Evolutionary conservation across 805 yeast species (phyloP).

Genomic region (Kodamaea fukazawae): DNA sequence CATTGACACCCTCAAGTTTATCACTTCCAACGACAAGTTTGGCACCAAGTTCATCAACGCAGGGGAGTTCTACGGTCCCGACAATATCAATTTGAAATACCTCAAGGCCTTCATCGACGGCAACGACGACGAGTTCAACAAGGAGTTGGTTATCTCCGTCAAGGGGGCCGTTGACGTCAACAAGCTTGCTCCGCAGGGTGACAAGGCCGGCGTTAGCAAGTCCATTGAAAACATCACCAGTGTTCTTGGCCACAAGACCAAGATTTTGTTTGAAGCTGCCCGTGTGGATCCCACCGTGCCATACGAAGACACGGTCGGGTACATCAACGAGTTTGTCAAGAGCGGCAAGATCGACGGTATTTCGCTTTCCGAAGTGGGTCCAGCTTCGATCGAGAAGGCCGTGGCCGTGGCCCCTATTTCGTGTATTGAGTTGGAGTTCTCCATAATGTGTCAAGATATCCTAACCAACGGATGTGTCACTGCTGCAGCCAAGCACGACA

Average conservation of each 20-base stretch:
- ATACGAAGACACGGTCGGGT: conserved; percentile 55
- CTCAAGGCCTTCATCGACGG: conserved; percentile 54
- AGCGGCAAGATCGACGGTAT: conserved; percentile 66
- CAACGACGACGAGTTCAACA: conserved; percentile 53
- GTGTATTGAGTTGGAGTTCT: conserved; percentile 76
- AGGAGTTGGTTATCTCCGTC: conserved; percentile 55
- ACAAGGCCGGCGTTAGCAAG: conserved; percentile 42
- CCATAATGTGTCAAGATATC: conserved; percentile 65
- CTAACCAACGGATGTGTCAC: conserved; percentile 61
- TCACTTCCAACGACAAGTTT: conserved; percentile 39
- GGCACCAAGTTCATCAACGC: conserved; percentile 60
- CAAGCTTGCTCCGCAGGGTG: conserved; percentile 47
- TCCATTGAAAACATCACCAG: conserved; percentile 46
- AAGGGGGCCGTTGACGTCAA: conserved; percentile 58
- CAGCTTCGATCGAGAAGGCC: conserved; percentile 60
- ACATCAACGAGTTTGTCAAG: conserved; percentile 57
- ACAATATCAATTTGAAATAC: conserved; percentile 51
- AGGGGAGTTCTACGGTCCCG: conserved; percentile 75
- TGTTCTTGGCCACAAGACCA: conserved; percentile 37
- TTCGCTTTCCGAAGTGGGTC: conserved; percentile 72
- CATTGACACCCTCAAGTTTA: conserved; percentile 47
- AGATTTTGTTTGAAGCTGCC: conserved; percentile 59
- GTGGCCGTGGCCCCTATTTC: conserved; percentile 50
- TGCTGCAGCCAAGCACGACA: conserved; percentile 51
- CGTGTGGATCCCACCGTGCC: conserved; percentile 61